A percentile compares a stretch with the other conserved stretches of the same genome.
Conservation (phyloP, 2,329 filamentous ascomycete genomes). For the Waltergamsia citrina region DNA sequence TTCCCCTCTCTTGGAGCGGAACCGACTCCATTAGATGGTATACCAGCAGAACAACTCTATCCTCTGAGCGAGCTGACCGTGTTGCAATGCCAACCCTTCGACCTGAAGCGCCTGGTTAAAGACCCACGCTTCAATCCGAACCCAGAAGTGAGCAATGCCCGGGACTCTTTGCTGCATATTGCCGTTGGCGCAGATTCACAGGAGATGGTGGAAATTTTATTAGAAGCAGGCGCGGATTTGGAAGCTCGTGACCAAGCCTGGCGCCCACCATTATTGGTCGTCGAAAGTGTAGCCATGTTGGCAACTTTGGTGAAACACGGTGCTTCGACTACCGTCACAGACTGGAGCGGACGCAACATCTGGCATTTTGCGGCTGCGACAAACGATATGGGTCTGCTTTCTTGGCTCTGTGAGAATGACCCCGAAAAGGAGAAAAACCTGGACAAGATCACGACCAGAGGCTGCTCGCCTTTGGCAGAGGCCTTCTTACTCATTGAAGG, state of each 20-base stretch:
- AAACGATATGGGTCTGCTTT: constrained; percentile 16
- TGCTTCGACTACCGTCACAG: constrained; percentile 16
- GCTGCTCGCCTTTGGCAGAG: constrained; percentile 19
- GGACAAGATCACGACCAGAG: constrained; percentile 7
- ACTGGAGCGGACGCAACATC: constrained; percentile 21
- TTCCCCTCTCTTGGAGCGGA: no score
- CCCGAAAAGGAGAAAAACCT: constrained; percentile 16
- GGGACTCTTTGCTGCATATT: constrained; percentile 19
- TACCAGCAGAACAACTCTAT: neutral
- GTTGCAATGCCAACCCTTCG: neutral
- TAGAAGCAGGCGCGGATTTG: constrained; percentile 16
- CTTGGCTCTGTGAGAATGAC: constrained; percentile 15
- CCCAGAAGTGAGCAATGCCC: constrained; percentile 7
- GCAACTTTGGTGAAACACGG: constrained; percentile 15
- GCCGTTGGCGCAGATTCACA: constrained; percentile 14
- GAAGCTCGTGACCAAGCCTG: constrained; percentile 14
- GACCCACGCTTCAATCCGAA: constrained; percentile 21
- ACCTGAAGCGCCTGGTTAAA: constrained; percentile 15
- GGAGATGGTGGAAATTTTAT: constrained; percentile 17
- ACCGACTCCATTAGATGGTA: neutral
- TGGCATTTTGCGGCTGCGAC: constrained; percentile 27
- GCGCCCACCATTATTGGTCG: constrained; percentile 24
- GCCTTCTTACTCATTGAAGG: constrained; percentile 10
- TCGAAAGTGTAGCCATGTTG: constrained; percentile 16
- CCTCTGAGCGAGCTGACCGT: neutral